Conservation (phyloP, 768 basidiomycete genomes). For the Tulasnella sp. region DNA sequence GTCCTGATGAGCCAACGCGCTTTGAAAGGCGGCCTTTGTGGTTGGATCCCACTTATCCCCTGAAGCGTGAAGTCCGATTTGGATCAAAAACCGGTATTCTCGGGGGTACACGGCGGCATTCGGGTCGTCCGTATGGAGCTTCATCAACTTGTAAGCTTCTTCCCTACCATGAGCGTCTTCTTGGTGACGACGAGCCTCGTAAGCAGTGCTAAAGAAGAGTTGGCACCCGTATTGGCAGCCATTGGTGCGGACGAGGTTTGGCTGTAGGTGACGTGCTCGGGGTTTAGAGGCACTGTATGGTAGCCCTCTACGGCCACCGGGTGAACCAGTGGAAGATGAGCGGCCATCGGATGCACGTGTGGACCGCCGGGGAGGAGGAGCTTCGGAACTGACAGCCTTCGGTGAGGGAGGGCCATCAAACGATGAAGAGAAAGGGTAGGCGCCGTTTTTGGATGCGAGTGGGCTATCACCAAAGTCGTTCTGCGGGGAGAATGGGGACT, state of each 20-base stretch:
- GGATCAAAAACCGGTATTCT: slow-evolving; percentile 23
- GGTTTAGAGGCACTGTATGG: background rate
- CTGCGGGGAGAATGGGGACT: too few relatives aligned
- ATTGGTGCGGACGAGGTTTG: slow-evolving; percentile 24
- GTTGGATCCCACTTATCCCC: slow-evolving; percentile 25
- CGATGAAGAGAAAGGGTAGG: too few relatives aligned
- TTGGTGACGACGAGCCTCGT: slow-evolving; percentile 31
- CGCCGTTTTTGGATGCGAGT: too few relatives aligned
- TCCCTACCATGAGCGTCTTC: slow-evolving; percentile 31
- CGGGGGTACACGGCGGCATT: background rate
- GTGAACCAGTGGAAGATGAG: background rate
- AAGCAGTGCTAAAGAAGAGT: slow-evolving; percentile 20
- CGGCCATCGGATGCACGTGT: background rate
- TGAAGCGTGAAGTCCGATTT: slow-evolving; percentile 10
- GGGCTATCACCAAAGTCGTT: too few relatives aligned
- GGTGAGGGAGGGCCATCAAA: background rate
- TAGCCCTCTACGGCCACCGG: background rate
- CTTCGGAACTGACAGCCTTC: background rate
- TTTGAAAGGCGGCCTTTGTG: background rate
- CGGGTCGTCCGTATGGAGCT: background rate
- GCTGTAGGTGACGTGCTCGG: slow-evolving; percentile 22
- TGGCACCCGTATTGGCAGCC: slow-evolving; percentile 21
- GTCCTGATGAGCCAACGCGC: background rate
- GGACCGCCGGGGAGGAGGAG: background rate
- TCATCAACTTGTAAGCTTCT: slow-evolving; percentile 23